These are phyloP conservation scores for Zasmidium citrigriseum DNA, from an alignment of 2,329 filamentous ascomycete genomes.

Conservation along the genomic window DNA sequence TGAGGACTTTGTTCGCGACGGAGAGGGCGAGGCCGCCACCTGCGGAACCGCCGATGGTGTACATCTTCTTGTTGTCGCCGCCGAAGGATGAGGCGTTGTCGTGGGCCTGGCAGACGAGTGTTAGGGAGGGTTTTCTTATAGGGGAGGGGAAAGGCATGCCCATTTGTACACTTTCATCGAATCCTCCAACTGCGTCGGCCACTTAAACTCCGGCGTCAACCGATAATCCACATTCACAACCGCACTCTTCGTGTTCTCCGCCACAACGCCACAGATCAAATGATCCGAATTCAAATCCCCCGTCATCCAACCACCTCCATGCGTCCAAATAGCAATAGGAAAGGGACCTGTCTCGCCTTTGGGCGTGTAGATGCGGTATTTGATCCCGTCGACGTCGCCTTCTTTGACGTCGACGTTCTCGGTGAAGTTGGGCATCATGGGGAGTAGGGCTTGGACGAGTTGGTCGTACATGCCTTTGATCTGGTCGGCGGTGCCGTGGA, in stretches of 20 bases:
- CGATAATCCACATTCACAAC: slow-evolving; percentile 46
- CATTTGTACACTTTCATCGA: slow-evolving; percentile 40
- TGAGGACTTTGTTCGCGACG: slow-evolving; percentile 23
- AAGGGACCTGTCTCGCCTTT: slow-evolving; percentile 21
- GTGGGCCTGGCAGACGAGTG: slow-evolving; percentile 15
- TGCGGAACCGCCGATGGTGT: slow-evolving; percentile 32
- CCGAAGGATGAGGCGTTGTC: slow-evolving; percentile 25
- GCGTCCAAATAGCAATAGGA: slow-evolving; percentile 23
- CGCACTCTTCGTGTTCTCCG: slow-evolving; percentile 24
- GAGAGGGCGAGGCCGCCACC: slow-evolving; percentile 26
- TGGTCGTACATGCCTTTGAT: slow-evolving; percentile 24
- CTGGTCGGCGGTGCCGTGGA: slow-evolving; percentile 24
- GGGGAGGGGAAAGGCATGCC: slow-evolving; percentile 27
- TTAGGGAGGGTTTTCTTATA: background rate
- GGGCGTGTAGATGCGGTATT: slow-evolving; percentile 25
- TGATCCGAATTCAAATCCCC: slow-evolving; percentile 28
- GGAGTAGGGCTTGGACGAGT: slow-evolving; percentile 18
- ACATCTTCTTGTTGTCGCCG: slow-evolving; percentile 23
- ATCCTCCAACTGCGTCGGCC: slow-evolving; percentile 47
- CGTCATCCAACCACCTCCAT: slow-evolving; percentile 29
- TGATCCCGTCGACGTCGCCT: slow-evolving; percentile 25
- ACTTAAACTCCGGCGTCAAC: slow-evolving; percentile 48
- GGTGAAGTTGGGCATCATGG: slow-evolving; percentile 19
- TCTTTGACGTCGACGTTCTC: slow-evolving; percentile 25
- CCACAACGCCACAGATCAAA: slow-evolving; percentile 23